Percentiles rank a stretch among this genome's conserved stretches.
phyloP scores from a whole-genome alignment of 78 protist species.

The Goniomonas avonlea region DNA sequence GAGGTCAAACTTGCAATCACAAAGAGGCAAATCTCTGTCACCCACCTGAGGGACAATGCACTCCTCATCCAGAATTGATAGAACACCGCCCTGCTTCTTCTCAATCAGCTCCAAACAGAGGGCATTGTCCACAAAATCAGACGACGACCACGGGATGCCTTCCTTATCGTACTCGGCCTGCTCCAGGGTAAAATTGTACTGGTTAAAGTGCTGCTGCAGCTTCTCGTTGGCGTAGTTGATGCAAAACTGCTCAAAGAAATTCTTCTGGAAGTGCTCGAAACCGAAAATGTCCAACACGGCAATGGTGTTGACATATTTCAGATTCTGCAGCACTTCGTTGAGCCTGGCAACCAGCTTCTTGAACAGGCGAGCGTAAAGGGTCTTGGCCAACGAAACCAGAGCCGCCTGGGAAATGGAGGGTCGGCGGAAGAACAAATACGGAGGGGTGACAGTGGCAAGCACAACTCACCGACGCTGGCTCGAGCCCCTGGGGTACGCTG shows the following conservation, averaged over 20 bases:
- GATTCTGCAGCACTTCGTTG: slow-evolving; percentile 4
- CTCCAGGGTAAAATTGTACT: slow-evolving; percentile 76
- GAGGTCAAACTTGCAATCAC: no score
- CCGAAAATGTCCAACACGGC: slow-evolving; percentile 91
- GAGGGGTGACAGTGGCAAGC: no score
- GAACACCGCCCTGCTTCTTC: slow-evolving; percentile 49
- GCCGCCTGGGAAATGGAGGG: no score
- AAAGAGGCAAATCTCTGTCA: no score
- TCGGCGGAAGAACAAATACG: no score
- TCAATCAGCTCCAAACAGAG: slow-evolving; percentile 14
- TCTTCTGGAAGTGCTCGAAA: slow-evolving; percentile 80
- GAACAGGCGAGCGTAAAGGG: slow-evolving; percentile 25
- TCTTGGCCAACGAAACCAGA: slow-evolving; percentile 24
- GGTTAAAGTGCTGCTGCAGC: slow-evolving; percentile 95
- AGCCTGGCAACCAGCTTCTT: slow-evolving; percentile 20
- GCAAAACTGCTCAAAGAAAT: slow-evolving; percentile 89
- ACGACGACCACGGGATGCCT: background rate
- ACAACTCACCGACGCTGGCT: background rate
- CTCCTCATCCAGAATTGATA: slow-evolving; percentile 78
- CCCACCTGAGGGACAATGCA: slow-evolving; percentile 65
- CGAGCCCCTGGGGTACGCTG: background rate
- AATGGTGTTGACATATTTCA: background rate
- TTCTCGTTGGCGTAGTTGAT: slow-evolving; percentile 95
- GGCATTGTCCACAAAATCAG: slow-evolving; percentile 50
- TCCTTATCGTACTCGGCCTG: slow-evolving; percentile 58